Evolutionary conservation across 208 protist species (phyloP), one percentile per base, ranked within the genome.

Genomic region (Zelonia costaricensis): DNA sequence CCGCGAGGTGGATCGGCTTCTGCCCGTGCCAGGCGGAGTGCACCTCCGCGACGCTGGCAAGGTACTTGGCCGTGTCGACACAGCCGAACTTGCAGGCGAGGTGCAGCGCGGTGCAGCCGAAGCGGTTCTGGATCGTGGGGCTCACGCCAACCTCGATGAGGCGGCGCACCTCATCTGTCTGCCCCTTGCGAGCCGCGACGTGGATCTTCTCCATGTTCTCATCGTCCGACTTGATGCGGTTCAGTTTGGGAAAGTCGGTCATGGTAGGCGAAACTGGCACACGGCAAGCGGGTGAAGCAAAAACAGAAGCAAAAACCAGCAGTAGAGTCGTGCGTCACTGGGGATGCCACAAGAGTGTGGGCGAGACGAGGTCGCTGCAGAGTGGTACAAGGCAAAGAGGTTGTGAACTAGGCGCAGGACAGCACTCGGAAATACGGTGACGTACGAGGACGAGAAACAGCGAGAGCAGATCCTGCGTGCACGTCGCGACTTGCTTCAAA

Each of bases 141-240:
- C 81, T 79, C 18, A 93, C 62, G 35, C 89, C 89, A 30, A 76
- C 62, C 28, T 75, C 79, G 28, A 95, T 84, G 1, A 95, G 69
- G 10, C 86, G 89, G n/a, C 72, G 70, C 23, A 95, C 79, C 60
- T 92, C 78, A 27, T 92, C 86, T 2, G 68, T 85, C 56, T 91
- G 73, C 1, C 84, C 86, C 51, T 88, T 93, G 42, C 89, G 84
- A 2, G 89, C 89, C 4, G 81, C 86, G 9, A 73, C 66, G 74
- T 95, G 89, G 33, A 95, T 76, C 62, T 90, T 91, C 58, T 95
- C 89, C 89, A 95, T 95, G 53, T 84, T 91, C 67, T 95, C 89
- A 71, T 95, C 89, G 68, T 95, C 89, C 3, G 72, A 61, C 59
- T 90, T 89, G 10, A 91, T 40, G 40, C 89, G 78, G 20, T 78